Evolutionary conservation across 768 basidiomycete genomes (phyloP), one percentile per base, ranked within the genome.

Genomic region (Dacryopinax spathularia): DNA sequence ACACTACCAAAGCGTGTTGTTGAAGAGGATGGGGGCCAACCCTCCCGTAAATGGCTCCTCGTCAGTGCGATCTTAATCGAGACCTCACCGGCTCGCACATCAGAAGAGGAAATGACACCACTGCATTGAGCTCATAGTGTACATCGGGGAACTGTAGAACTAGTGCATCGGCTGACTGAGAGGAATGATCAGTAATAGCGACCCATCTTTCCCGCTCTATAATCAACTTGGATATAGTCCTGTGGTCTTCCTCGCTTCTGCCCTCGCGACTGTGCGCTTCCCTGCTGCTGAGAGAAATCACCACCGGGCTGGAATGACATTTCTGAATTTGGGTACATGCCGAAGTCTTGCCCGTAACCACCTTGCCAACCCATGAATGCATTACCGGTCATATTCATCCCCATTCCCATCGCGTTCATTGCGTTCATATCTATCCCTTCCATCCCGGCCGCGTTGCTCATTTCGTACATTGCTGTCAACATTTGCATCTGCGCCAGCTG

Each of bases 401-500:
- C 66, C 39, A 66, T 60, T 20, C 48, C 44, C 65, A 65, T 67
- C 12, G 63, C 64, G 35, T 62, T 43, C 65, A 65, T 67, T 6
- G 63, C 64, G 35, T 62, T 66, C 62, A 62, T 65, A 60, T 60
- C 64, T 5, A 61, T 62, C 20, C 64, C 64, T 22, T 60, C 61
- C 59, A 66, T 65, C 9, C 66, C 64, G 41, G 64, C 65, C 34
- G 68, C 68, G 62, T 63, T 61, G 43, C 22, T 60, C 64, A 64
- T 65, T 1, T 60, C 56, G 27, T 37, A 61, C 34, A 67, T 83
- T 29, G 82, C 82, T 13, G 81, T 80, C 63, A 91, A 80, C 22
- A 85, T 80, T 69, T 90, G 88, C 29, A 89, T 87, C 69, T 90
- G 88, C 70, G 84, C 80, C 6, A 92, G 80, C 67, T 90, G 85